Percentiles rank a stretch among this genome's conserved stretches.
These are phyloP conservation scores for Microdochium paspali DNA, from an alignment of 2,329 filamentous ascomycete species.

Conservation along the genomic window DNA sequence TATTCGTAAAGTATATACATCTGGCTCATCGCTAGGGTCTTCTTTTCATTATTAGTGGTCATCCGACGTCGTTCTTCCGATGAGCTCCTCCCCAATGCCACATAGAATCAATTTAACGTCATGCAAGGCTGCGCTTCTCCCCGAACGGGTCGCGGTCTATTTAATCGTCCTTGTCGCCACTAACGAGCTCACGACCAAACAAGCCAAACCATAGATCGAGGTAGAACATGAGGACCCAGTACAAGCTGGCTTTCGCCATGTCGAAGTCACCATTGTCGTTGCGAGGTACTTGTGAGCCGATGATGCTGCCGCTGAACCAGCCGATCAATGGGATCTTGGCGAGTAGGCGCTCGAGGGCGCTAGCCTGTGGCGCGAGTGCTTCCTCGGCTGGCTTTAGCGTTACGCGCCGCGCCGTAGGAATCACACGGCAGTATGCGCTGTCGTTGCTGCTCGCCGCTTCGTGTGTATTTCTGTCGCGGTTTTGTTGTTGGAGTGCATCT, in stretches of 20 bases:
- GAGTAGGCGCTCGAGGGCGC: conserved; percentile 52
- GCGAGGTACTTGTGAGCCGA: conserved; percentile 66
- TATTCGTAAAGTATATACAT: no score
- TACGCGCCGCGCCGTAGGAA: conserved; percentile 57
- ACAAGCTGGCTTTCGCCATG: conserved; percentile 55
- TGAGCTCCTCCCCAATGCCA: not conserved
- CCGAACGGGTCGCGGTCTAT: not conserved
- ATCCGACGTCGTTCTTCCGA: no score
- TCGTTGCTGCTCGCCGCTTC: no score
- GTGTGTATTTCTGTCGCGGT: conserved; percentile 11
- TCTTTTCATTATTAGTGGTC: no score
- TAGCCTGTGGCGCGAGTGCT: conserved; percentile 61
- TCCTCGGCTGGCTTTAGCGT: conserved; percentile 60
- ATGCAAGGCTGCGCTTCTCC: no score
- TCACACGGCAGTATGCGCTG: conserved; percentile 46
- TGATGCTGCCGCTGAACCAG: conserved; percentile 65
- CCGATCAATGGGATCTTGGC: conserved; percentile 59
- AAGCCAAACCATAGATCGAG: conserved; percentile 48
- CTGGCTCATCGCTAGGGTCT: no score
- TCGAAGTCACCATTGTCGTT: conserved; percentile 71
- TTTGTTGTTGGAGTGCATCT: conserved; percentile 1
- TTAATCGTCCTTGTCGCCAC: conserved; percentile 49
- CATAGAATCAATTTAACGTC: not conserved
- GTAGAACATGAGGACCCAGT: conserved; percentile 59
- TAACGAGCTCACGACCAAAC: conserved; percentile 49